Evolutionary conservation across 805 yeast genomes (phyloP), one percentile per base, ranked within the genome.

Genomic region (Dipodascus albidus): DNA sequence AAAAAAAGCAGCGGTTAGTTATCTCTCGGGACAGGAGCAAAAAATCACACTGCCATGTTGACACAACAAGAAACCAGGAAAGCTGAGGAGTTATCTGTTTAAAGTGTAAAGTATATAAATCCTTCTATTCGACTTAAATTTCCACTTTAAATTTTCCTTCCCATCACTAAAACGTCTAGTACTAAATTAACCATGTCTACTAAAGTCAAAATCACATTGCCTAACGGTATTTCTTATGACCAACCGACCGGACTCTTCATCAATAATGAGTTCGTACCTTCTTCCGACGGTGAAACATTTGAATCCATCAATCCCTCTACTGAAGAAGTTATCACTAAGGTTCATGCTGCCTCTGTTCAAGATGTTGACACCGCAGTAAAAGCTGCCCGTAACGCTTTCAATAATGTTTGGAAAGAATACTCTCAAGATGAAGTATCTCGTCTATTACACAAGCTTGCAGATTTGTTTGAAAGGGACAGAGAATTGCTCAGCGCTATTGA

Each of bases 231-330:
- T 51, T 70, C 74, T 38, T 85, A 83, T 67, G 81, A 80, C 52
- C 93, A 86, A 75, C 90, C 95, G 59, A 79, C 87, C 17, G 95
- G 95, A 59, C 72, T 85, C 62, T 86, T 84, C 74, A 87, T 86
- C 68, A 82, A 85, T 73, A 84, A 84, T 68, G 82, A 85, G 68
- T 85, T 83, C 66, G 86, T 82, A 35, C 68, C 74, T 49, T 77
- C 89, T 17, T 71, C 75, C 56, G 77, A 75, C 56, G 78, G 77
- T 60, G 76, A 80, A 67, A 81, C 83, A 17, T 77, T 85, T 59
- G 82, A 65, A 55, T 82, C 81, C 19, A 66, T 81, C 54, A 75
- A 82, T 65, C 93, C 95, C 23, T 74, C 87, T 19, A 84, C 90
- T 47, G 93, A 85, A 68, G 83, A 84, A 65, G 76, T 72, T 55